Evolutionary conservation across 352 stramenopile species (phyloP).

Genomic region (Pythium chondricola): DNA sequence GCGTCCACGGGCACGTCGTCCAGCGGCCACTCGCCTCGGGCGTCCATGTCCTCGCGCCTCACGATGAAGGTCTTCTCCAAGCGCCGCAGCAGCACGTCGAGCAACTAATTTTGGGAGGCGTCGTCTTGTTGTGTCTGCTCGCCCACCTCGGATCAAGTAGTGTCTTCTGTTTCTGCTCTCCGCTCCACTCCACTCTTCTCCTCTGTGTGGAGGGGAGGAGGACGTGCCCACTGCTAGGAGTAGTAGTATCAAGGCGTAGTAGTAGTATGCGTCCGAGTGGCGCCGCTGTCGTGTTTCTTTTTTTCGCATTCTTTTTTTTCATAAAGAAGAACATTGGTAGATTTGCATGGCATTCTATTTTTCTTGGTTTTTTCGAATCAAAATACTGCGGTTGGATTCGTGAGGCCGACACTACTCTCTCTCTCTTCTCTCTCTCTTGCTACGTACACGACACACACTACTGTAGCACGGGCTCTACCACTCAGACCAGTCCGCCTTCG

Average conservation of each 20-base stretch:
- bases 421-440: not conserved
- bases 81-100: slow-evolving; percentile 23
- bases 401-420: not conserved
- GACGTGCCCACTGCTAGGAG: too few species aligned
- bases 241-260: slow-evolving; percentile 29
- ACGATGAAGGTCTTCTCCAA: slow-evolving; percentile 28
- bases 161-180: too few species aligned
- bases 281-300: slow-evolving; percentile 2
- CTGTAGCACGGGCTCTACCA: too few species aligned
- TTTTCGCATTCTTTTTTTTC: not conserved
- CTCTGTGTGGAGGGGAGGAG: too few species aligned
- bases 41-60: slow-evolving; percentile 21
- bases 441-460: too few species aligned
- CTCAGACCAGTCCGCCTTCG: slow-evolving; percentile 15
- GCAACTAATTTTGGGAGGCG: slow-evolving; percentile 10
- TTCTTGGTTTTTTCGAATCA: too few species aligned
- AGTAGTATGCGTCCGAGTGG: too few species aligned
- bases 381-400: too few species aligned
- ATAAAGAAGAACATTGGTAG: slow-evolving; percentile 6
- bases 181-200: too few species aligned
- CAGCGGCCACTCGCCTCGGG: slow-evolving; percentile 17
- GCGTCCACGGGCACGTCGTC: too few species aligned
- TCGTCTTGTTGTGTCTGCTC: slow-evolving; percentile 16
- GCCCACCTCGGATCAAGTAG: too few species aligned
- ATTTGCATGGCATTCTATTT: not conserved